These are phyloP conservation scores for Malassezia equina DNA, from an alignment of 1,284 basidiomycete genomes.

Conservation along the genomic window DNA sequence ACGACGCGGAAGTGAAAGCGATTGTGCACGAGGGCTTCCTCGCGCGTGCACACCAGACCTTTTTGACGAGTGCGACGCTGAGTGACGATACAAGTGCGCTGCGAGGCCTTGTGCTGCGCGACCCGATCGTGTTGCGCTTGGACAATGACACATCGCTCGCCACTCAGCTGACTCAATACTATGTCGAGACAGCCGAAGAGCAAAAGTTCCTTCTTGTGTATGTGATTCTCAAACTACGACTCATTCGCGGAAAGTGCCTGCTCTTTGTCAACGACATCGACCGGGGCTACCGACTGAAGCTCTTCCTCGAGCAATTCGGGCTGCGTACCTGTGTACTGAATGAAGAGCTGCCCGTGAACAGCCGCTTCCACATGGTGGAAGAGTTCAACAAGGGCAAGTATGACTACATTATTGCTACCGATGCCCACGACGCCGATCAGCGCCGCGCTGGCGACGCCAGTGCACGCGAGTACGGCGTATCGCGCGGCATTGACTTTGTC, in stretches of 20 bases:
- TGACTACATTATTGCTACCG: constrained; percentile 96
- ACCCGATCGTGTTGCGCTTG: constrained; percentile 60
- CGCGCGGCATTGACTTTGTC: constrained; percentile 92
- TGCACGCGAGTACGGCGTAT: constrained; percentile 71
- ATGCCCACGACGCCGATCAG: constrained; percentile 56
- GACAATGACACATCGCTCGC: constrained; percentile 22
- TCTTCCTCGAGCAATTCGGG: constrained; percentile 95
- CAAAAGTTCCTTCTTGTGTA: constrained; percentile 93
- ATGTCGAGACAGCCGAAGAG: constrained; percentile 58
- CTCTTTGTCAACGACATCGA: constrained; percentile 96
- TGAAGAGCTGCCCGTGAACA: constrained; percentile 88
- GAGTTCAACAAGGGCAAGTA: constrained; percentile 99
- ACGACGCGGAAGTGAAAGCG: constrained; percentile 74
- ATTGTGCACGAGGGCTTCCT: constrained; percentile 64
- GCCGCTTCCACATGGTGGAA: constrained; percentile 90
- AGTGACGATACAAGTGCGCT: constrained; percentile 85
- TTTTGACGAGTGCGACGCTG: constrained; percentile 96
- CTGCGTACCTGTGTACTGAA: constrained; percentile 94
- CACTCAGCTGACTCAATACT: constrained; percentile 35
- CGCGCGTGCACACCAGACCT: constrained; percentile 82
- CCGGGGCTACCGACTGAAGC: constrained; percentile 81
- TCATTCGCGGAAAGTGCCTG: constrained; percentile 91
- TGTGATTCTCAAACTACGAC: constrained; percentile 84
- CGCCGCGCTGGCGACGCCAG: constrained; percentile 17
- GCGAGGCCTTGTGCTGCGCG: constrained; percentile 74